Evolutionary conservation across 2,329 filamentous ascomycete genomes (phyloP), one percentile per base, ranked within the genome.

Genomic region (Hymenoscyphus linearis): DNA sequence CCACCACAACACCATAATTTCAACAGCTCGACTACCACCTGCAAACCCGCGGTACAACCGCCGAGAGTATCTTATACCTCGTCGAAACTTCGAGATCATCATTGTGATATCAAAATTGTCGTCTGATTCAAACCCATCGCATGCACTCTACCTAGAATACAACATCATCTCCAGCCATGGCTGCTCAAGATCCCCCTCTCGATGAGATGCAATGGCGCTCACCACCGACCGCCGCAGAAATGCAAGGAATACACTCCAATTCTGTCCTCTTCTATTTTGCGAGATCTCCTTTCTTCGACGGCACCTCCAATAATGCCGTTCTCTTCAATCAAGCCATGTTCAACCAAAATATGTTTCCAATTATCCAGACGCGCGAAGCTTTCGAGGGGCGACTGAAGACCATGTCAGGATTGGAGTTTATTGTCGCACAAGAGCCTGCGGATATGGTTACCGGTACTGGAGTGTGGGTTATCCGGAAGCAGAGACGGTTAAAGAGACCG

Each of bases 401-500:
- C 61, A 88, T 88, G 85, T 81, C 82, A 1, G 86, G 86, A 2
- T 76, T 88, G 55, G 86, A 89, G 74, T 89, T 85, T 71, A 79
- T 87, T 57, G 84, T 89, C 58, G 84, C 83, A 40, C 82, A 87
- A 69, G 83, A 86, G 66, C 85, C 85, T 0, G 83, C 84, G 31
- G 84, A 87, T 0, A 84, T 83, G 0, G 84, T 83, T n/a, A 77
- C 75, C 40, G 80, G 80, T 25, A 87, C 85, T 0, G 85, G 85
- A 31, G 84, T 88, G 9, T 89, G 85, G 85, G 83, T 88, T 31
- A 87, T 89, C 67, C 81, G 85, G 69, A 88, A 88, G 76, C 86
- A 89, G 74, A 85, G 81, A 27, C 77, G 86, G 56, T 78, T 82
- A 63, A 86, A 86, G 74, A 76, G 79, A 14, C 77, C 79, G 47